Percentiles rank a stretch among this genome's conserved stretches.
These are phyloP conservation scores for Arthrobotrys musiformis DNA, from an alignment of 2,329 filamentous ascomycete species.

Conservation along the genomic window DNA sequence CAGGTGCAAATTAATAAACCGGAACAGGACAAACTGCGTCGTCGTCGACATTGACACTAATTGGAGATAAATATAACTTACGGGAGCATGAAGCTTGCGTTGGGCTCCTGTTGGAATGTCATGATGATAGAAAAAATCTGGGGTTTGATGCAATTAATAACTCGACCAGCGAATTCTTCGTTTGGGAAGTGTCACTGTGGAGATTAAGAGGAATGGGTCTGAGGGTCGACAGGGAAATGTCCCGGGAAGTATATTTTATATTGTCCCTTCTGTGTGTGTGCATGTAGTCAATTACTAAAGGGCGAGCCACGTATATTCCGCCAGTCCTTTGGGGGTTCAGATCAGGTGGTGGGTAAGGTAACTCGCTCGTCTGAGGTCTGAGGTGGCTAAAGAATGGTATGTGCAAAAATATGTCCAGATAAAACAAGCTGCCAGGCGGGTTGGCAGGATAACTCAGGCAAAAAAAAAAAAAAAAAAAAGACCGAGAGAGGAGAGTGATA, in stretches of 20 bases:
- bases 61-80: conserved; percentile 16
- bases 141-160: conserved; percentile 1
- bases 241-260: conserved; percentile 21
- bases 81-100: conserved; percentile 47
- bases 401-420: conserved; percentile 44
- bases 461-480: neutral
- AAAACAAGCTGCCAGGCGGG: conserved; percentile 27
- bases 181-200: conserved; percentile 4
- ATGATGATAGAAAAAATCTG: conserved; percentile 5
- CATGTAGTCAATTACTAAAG: neutral
- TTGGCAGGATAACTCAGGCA: conserved; percentile 10
- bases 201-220: conserved; percentile 27
- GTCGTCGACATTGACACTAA: neutral
- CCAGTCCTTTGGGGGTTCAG: neutral
- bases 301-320: neutral
- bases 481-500: conserved; percentile 15
- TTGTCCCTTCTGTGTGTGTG: neutral
- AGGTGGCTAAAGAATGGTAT: conserved; percentile 55
- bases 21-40: neutral
- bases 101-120: conserved; percentile 41
- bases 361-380: conserved; percentile 1
- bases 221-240: neutral
- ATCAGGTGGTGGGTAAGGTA: conserved; percentile 34
- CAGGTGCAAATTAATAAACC: neutral
- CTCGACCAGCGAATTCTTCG: conserved; percentile 50